These are phyloP conservation scores for Aspergillus neoniger DNA, from an alignment of 2,329 filamentous ascomycete genomes.

Conservation along the genomic window DNA sequence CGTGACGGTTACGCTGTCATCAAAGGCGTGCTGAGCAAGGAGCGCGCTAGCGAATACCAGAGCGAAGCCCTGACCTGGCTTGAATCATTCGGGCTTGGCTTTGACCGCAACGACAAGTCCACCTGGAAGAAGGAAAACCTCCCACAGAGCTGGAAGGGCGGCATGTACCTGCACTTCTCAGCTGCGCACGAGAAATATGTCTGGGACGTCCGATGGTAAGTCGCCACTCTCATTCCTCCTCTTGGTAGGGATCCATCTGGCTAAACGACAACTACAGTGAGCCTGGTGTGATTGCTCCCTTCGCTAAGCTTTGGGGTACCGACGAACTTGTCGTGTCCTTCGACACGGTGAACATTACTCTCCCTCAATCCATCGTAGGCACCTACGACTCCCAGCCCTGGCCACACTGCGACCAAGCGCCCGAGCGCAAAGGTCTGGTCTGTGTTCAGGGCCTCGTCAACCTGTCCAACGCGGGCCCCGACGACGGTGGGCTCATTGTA, in stretches of 20 bases:
- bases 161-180: conserved; percentile 5
- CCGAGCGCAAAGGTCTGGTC: not conserved
- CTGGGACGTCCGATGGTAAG: conserved; percentile 5
- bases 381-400: conserved; percentile 4
- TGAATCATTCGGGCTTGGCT: conserved; percentile 2
- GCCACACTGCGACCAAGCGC: conserved; percentile 6
- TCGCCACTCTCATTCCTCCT: no score
- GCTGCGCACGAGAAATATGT: conserved; percentile 7
- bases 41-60: conserved; percentile 4
- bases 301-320: conserved; percentile 5
- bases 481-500: not conserved
- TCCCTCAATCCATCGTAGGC: conserved; percentile 6
- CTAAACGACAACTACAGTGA: not conserved
- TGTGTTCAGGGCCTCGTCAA: conserved; percentile 6
- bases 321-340: conserved; percentile 3
- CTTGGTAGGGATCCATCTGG: not conserved
- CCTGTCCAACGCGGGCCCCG: not conserved
- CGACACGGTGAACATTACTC: conserved; percentile 6
- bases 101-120: conserved; percentile 4
- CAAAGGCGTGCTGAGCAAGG: conserved; percentile 2
- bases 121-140: conserved; percentile 9
- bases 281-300: not conserved
- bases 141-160: conserved; percentile 6
- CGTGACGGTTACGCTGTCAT: conserved; percentile 2
- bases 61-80: conserved; percentile 6